Base-by-base conservation (phyloP, 495 filamentous ascomycete genomes). In the Trypethelium eluteriae region DNA sequence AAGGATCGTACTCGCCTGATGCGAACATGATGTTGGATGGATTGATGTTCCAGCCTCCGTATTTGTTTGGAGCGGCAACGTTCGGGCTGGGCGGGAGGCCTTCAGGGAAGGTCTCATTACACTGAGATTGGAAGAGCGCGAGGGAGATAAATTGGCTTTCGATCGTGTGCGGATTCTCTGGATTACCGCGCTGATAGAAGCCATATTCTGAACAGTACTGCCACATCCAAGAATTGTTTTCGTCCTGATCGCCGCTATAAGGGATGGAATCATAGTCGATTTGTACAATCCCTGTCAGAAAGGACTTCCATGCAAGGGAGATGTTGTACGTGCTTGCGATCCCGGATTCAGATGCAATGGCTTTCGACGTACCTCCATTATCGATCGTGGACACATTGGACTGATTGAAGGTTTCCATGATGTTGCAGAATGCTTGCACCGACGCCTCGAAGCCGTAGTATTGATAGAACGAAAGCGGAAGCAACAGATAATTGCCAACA, bases 191-290 rank as follows among this genome's bases (percentile, higher is more conserved):
- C 69, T 85, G 84, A 68, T 80, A 81, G 41, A 77, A 82, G 46
- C 84, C 85, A 77, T 79, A 86, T 71, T 86, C 80, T 11, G 82
- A 82, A 73, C 85, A 86, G 69, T 82, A 85, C 70, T 86, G 83
- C 83, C 83, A 87, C 7, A 74, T 80, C 85, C 85, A 87, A 62
- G 77, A 75, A 62, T 85, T 80, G 9, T 68, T 64, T 50, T 75
- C 39, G 36, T 66, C 66, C 2, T 64, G 68, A 62, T 69, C 68
- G 39, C 50, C 64, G 25, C 35, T 10, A 41, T 66, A 65, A 16
- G 67, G 67, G 16, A 69, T 46, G 36, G 38, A 57, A 46, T 69
- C 67, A 39, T 69, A 69, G 44, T 69, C 62, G 38, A 69, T 69
- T 39, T 69, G 49, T 12, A 63, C 67, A 36, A 69, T 63, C 32